These are phyloP conservation scores for Brettanomyces anomalus DNA, from an alignment of 805 yeast genomes.

Conservation along the genomic window DNA sequence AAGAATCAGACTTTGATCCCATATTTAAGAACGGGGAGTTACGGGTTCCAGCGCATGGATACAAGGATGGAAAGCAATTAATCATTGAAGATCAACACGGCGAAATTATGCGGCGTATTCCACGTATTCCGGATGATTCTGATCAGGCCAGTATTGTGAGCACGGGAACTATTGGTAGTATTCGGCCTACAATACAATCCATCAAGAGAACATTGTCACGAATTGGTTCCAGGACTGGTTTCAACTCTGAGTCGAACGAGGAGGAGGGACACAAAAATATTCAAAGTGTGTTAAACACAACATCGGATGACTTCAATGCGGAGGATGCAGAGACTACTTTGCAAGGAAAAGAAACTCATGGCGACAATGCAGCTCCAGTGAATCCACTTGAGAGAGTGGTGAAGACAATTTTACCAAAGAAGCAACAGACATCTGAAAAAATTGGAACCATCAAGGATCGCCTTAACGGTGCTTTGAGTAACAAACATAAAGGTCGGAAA, in stretches of 20 bases:
- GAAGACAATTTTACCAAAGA: background rate
- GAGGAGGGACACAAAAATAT: background rate
- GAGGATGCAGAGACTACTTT: background rate
- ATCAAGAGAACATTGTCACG: background rate
- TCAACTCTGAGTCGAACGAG: background rate
- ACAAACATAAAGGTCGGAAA: background rate
- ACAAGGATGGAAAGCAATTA: constrained; percentile 60
- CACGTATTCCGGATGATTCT: constrained; percentile 9
- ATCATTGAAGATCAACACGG: constrained; percentile 81
- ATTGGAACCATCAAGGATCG: background rate
- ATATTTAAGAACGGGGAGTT: constrained; percentile 27
- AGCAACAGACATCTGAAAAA: background rate
- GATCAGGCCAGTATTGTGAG: background rate
- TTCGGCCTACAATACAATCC: background rate
- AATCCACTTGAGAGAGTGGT: background rate
- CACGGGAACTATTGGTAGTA: background rate
- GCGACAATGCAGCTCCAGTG: background rate
- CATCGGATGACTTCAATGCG: background rate
- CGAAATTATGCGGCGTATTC: constrained; percentile 58
- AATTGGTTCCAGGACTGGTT: background rate
- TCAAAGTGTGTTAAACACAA: background rate
- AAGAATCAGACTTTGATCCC: constrained; percentile 21
- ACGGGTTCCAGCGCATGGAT: constrained; percentile 35
- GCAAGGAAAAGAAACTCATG: background rate
- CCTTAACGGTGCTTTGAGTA: background rate